These are phyloP conservation scores for Ligustrum vulgare DNA, from an alignment of 257 asterid genomes.

Conservation along the genomic window DNA sequence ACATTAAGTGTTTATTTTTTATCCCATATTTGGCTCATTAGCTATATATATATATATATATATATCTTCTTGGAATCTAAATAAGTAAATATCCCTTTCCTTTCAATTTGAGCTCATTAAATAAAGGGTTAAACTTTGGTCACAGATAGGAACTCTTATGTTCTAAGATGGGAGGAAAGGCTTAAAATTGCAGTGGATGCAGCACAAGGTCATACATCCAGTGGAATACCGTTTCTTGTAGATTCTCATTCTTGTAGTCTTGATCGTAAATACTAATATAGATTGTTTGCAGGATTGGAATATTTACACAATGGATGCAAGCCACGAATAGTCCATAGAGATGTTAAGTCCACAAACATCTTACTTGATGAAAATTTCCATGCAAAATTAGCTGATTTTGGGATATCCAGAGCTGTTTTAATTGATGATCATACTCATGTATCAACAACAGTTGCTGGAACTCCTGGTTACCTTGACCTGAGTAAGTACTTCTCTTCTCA, in stretches of 20 bases:
- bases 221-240: neutral
- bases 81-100: too few species aligned
- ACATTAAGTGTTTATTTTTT: too few species aligned
- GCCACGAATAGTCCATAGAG: constrained; percentile 47
- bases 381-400: constrained; percentile 47
- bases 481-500: constrained; percentile 27
- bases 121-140: neutral
- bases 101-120: neutral
- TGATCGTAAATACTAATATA: neutral
- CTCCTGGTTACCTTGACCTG: constrained; percentile 40
- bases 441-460: constrained; percentile 32
- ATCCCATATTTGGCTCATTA: too few species aligned
- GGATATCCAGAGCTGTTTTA: constrained; percentile 38
- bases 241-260: neutral
- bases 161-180: constrained; percentile 42
- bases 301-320: constrained; percentile 48
- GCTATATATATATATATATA: too few species aligned
- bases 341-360: constrained; percentile 42
- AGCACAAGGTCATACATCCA: constrained; percentile 36
- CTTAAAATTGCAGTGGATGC: constrained; percentile 38
- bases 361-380: constrained; percentile 26
- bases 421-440: constrained; percentile 28
- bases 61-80: too few species aligned
- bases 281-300: constrained; percentile 38
- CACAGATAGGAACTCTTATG: constrained; percentile 13